Conservation (phyloP, 805 yeast genomes). For the Kuraishia cidri region DNA sequence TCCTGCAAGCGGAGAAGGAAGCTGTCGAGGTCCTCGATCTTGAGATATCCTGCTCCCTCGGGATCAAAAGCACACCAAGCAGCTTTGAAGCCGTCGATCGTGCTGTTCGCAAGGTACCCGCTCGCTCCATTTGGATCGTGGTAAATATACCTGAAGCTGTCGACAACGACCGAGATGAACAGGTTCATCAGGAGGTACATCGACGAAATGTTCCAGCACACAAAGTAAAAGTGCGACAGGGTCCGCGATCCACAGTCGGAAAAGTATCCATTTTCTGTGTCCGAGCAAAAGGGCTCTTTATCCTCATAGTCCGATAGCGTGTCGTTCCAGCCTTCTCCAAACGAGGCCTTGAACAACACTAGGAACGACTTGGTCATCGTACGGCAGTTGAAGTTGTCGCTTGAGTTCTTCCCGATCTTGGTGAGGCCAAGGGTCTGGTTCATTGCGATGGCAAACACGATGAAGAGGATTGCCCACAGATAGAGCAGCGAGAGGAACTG, state of each 20-base stretch:
- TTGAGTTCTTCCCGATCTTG: conserved; percentile 66
- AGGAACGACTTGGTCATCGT: conserved; percentile 80
- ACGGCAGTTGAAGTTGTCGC: conserved; percentile 65
- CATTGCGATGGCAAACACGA: conserved; percentile 86
- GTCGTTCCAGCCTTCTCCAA: conserved; percentile 96
- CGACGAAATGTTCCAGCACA: conserved; percentile 84
- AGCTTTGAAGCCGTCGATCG: conserved; percentile 61
- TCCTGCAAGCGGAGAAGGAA: too few relatives aligned
- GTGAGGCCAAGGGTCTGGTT: conserved; percentile 91
- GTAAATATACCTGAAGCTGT: conserved; percentile 84
- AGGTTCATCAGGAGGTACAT: conserved; percentile 92
- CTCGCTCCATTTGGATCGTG: conserved; percentile 39
- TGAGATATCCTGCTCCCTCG: conserved; percentile 65
- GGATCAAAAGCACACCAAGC: conserved; percentile 77
- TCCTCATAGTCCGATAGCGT: conserved; percentile 73
- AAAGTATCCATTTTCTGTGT: conserved; percentile 13
- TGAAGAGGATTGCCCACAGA: conserved; percentile 78
- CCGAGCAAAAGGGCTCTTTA: conserved; percentile 58
- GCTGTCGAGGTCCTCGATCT: conserved; percentile 41
- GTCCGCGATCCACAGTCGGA: conserved; percentile 73
- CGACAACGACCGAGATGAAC: conserved; percentile 82
- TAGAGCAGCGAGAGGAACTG: conserved; percentile 64
- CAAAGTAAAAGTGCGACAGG: conserved; percentile 50
- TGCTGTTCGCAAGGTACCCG: conserved; percentile 48
- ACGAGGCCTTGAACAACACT: conserved; percentile 73